Conservation (phyloP, 331 rosid species). For the Arachis monticola region DNA sequence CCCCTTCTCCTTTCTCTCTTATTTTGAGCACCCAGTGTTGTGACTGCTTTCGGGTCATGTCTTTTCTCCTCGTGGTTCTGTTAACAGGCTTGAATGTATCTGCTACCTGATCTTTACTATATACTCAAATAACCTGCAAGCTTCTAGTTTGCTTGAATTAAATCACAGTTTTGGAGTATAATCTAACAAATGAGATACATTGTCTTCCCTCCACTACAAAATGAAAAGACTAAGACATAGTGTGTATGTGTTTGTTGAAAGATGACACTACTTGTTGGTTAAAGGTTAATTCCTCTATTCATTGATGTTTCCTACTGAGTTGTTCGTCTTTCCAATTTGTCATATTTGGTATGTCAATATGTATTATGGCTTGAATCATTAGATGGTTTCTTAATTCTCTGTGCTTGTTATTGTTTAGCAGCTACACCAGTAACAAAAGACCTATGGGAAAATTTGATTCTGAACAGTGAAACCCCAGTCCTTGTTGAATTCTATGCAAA, state of each 20-base stretch:
- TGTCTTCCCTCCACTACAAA: background rate
- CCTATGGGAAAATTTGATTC: conserved; percentile 67
- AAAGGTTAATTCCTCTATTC: background rate
- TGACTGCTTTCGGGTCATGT: background rate
- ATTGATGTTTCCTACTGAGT: conserved; percentile 11
- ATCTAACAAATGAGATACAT: conserved; percentile 7
- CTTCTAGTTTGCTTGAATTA: conserved; percentile 30
- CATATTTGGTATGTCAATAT: conserved; percentile 19
- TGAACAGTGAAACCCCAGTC: conserved; percentile 74
- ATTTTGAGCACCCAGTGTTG: background rate
- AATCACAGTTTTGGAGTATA: background rate
- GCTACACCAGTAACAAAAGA: conserved; percentile 66
- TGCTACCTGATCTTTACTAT: background rate
- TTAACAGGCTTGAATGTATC: conserved; percentile 16
- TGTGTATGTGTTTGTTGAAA: conserved; percentile 4
- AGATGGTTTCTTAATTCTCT: conserved; percentile 32
- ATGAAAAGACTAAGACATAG: background rate
- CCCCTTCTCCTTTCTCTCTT: background rate
- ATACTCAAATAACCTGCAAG: background rate
- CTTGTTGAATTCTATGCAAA: conserved; percentile 89
- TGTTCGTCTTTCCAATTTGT: conserved; percentile 8
- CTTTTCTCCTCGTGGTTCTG: background rate
- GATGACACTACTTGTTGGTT: conserved; percentile 11
- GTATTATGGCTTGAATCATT: conserved; percentile 22
- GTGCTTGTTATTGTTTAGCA: conserved; percentile 46